phyloP scores from a whole-genome alignment of 2,329 filamentous ascomycete genomes.

The Talaromyces sp. region DNA sequence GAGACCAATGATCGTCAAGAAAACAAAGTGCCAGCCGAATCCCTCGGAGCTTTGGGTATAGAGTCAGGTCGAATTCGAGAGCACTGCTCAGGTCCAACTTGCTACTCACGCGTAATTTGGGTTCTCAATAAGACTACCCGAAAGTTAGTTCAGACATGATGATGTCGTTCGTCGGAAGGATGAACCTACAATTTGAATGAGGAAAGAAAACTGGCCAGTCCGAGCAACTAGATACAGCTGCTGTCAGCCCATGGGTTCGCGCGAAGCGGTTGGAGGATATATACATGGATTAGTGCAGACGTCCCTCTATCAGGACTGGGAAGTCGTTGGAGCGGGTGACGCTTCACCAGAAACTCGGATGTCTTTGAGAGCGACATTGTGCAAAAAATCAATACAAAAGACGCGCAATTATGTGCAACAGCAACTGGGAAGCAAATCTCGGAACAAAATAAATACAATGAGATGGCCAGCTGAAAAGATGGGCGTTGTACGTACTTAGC shows the following conservation, averaged over 20 bases:
- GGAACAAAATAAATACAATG: neutral
- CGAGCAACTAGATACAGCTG: conserved; percentile 30
- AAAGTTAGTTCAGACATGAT: neutral
- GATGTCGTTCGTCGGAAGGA: neutral
- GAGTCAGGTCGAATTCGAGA: neutral
- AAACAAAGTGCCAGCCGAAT: conserved; percentile 63
- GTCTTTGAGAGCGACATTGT: conserved; percentile 13
- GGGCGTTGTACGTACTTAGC: too few relatives aligned
- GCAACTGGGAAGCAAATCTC: neutral
- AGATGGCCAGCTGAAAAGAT: too few relatives aligned
- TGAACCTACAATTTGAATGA: conserved; percentile 43
- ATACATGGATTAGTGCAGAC: conserved; percentile 42
- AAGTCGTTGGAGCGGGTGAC: conserved; percentile 42
- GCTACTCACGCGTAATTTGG: conserved; percentile 38
- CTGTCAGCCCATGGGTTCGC: conserved; percentile 19
- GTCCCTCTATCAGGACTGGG: conserved; percentile 39
- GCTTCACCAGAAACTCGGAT: conserved; percentile 21
- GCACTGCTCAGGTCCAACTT: conserved; percentile 1
- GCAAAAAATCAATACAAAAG: neutral
- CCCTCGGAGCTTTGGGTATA: conserved; percentile 45
- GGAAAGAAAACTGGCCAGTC: conserved; percentile 40
- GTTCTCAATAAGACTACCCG: conserved; percentile 37
- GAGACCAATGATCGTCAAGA: conserved; percentile 59
- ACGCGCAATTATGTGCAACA: neutral
- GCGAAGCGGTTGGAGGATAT: conserved; percentile 11